phyloP scores from a whole-genome alignment of 169 alveolate genomes.

The Cryptosporidium viatorum region DNA sequence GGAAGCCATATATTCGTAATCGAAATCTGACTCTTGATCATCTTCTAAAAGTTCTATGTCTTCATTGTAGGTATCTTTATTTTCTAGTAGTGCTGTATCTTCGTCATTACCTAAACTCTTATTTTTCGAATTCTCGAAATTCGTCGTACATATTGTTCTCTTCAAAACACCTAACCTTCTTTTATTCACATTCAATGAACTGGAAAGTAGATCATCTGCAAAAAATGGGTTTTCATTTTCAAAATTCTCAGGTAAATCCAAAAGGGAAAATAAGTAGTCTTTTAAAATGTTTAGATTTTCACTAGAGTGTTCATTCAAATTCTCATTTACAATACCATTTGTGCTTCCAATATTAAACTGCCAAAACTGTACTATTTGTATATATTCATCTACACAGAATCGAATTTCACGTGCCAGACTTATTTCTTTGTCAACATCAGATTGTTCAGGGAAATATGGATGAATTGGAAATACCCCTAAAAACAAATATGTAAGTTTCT shows the following conservation, averaged over 20 bases:
- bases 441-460: constrained; percentile 13
- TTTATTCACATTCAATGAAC: constrained; percentile 1
- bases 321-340: not conserved
- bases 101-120: constrained; percentile 24
- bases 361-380: constrained; percentile 54
- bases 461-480: constrained; percentile 48
- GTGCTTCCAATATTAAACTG: constrained; percentile 25
- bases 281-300: constrained; percentile 6
- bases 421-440: constrained; percentile 1
- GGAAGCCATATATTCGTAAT: constrained; percentile 29
- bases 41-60: constrained; percentile 12
- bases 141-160: not conserved
- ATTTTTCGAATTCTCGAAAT: not conserved
- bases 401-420: not conserved
- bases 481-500: not conserved
- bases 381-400: constrained; percentile 29
- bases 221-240: constrained; percentile 15
- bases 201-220: constrained; percentile 22
- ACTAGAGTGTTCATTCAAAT: not conserved
- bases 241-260: not conserved
- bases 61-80: constrained; percentile 13
- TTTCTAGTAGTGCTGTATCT: not conserved
- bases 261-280: constrained; percentile 44
- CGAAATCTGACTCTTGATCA: constrained; percentile 33
- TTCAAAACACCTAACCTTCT: not conserved